Evolutionary conservation across 176 grass and related monocot genomes (phyloP).

Genomic region (Oryza australiensis): DNA sequence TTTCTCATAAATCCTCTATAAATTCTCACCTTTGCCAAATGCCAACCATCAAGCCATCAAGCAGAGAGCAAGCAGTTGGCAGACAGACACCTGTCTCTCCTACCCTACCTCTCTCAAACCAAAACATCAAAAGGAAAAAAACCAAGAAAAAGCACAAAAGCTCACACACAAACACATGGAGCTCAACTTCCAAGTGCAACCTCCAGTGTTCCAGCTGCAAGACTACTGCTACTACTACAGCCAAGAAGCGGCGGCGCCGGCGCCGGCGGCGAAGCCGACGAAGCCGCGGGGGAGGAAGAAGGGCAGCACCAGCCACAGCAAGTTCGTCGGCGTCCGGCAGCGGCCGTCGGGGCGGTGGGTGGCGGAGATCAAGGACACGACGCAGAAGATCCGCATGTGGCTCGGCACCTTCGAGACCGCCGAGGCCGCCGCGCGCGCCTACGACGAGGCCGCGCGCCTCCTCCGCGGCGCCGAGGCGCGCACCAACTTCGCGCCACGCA

Average conservation of each 20-base stretch:
- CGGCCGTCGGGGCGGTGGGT: conserved; percentile 82
- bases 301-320: conserved; percentile 55
- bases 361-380: conserved; percentile 96
- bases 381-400: conserved; percentile 97
- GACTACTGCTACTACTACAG: conserved; percentile 61
- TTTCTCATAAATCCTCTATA: conserved; percentile 53
- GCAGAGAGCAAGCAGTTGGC: conserved; percentile 35
- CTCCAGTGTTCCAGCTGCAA: conserved; percentile 30
- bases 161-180: conserved; percentile 48
- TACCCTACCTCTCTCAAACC: conserved; percentile 17
- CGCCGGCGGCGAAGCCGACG: conserved; percentile 45
- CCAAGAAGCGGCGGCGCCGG: conserved; percentile 42
- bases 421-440: conserved; percentile 67
- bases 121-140: conserved; percentile 29
- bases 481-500: conserved; percentile 68
- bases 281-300: conserved; percentile 62
- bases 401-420: conserved; percentile 92
- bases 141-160: conserved; percentile 18
- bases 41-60: conserved; percentile 32
- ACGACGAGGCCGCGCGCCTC: conserved; percentile 86
- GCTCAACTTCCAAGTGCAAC: conserved; percentile 65
- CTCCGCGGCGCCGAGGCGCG: conserved; percentile 80
- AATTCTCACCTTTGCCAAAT: conserved; percentile 44
- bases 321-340: conserved; percentile 93
- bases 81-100: conserved; percentile 40